These are phyloP conservation scores for Macrolepiota fuliginosa DNA, from an alignment of 768 basidiomycete species.

Conservation along the genomic window DNA sequence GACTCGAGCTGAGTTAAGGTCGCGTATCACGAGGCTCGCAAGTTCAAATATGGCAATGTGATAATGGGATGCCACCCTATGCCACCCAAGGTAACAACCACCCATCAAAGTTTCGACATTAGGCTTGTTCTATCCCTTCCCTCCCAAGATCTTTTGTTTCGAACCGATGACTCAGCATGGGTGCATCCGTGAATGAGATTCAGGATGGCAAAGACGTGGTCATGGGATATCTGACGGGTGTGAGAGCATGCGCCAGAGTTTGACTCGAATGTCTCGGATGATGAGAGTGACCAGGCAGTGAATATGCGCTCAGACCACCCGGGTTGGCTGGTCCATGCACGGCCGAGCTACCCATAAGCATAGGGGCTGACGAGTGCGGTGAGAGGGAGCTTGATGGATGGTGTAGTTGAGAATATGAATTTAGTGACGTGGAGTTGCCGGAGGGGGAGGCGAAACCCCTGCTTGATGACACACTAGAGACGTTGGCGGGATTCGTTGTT, in stretches of 20 bases:
- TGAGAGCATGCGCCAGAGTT: slow-evolving; percentile 41
- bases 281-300: slow-evolving; percentile 22
- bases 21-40: slow-evolving; percentile 12
- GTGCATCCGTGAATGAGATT: background rate
- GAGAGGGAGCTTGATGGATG: slow-evolving; percentile 5
- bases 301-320: slow-evolving; percentile 13
- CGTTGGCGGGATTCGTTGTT: background rate
- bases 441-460: background rate
- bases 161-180: slow-evolving; percentile 7
- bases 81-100: slow-evolving; percentile 5
- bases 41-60: slow-evolving; percentile 8
- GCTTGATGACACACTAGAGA: background rate
- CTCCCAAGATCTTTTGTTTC: slow-evolving; percentile 8
- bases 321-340: background rate
- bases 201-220: slow-evolving; percentile 16
- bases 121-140: slow-evolving; percentile 6
- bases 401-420: slow-evolving; percentile 15
- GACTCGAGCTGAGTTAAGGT: slow-evolving; percentile 1
- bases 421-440: background rate
- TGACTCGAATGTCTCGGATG: slow-evolving; percentile 30
- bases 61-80: background rate
- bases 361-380: background rate
- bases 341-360: background rate
- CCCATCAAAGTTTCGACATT: slow-evolving; percentile 11
- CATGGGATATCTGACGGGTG: slow-evolving; percentile 32